Evolutionary conservation across 2,329 filamentous ascomycete genomes (phyloP), one percentile per base, ranked within the genome.

Genomic region (Beauveria caledonica): DNA sequence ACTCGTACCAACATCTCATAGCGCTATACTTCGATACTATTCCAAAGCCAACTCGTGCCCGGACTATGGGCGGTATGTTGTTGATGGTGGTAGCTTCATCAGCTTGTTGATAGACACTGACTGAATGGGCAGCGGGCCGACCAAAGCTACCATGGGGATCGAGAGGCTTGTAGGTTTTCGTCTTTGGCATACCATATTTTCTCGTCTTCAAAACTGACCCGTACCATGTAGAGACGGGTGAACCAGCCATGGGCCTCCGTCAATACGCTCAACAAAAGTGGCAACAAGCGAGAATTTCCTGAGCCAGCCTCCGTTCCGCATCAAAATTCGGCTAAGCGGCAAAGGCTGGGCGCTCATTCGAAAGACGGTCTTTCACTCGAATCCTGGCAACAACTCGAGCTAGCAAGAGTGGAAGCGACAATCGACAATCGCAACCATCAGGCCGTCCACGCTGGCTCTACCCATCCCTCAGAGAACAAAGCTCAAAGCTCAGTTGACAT

Each of bases 21-120:
- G 73, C 66, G 66, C 72, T 56, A 64, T 70, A 59, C 65, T 65
- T 58, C 69, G 73, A 62, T 76, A 76, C 62, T 62, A 66, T 58
- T 76, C 73, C 60, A 63, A 71, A 61, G 69, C 69, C 63, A 68
- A 70, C 66, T 75, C 72, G 62, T 73, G 74, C 65, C 74, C 74
- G 55, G 74, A 76, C 67, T 77, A 76, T 76, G 74, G 72, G 74
- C 76, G 72, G 74, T 76, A 72, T 44, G 67, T 58, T 58, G 66
- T 19, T 27, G 21, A 36, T 36, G 13, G 29, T 33, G 10, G 29
- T 33, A 13, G 29, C 29, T 33, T 33, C 33, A 36, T 36, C 33
- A 36, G 33, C 33, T 54, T 10, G 9, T 7, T 3, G 6, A 29
- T 17, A 29, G 63, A 39, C 58, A 23, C 54, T 63, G 44, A 60